These are phyloP conservation scores for Thelonectria rubi DNA, from an alignment of 2,329 filamentous ascomycete genomes.

Conservation along the genomic window DNA sequence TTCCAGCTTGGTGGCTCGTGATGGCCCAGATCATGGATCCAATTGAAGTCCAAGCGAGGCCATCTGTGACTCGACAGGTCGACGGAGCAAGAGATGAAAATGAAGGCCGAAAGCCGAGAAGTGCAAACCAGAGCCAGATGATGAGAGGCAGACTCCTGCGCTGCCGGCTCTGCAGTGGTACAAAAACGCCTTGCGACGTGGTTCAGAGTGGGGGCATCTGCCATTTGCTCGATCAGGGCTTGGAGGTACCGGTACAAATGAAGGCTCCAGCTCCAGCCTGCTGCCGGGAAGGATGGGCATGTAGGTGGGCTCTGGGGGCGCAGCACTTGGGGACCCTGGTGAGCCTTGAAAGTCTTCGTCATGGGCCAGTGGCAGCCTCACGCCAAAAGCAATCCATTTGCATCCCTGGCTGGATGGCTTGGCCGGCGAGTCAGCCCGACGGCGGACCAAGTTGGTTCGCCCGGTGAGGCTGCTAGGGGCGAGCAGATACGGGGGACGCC, in stretches of 20 bases:
- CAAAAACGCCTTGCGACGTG: slow-evolving; percentile 11
- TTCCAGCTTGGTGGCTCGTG: background rate
- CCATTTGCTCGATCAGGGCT: background rate
- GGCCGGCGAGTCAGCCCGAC: slow-evolving; percentile 1
- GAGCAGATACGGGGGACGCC: too few species aligned
- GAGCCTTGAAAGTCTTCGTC: background rate
- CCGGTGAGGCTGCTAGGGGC: background rate
- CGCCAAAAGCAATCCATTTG: too few species aligned
- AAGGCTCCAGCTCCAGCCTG: background rate
- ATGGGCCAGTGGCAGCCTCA: too few species aligned
- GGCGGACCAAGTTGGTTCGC: background rate
- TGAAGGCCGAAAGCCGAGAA: background rate
- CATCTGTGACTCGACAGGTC: background rate
- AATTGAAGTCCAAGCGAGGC: background rate
- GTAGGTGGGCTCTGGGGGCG: background rate
- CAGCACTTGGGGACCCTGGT: background rate
- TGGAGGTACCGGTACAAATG: background rate
- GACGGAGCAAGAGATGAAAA: too few species aligned
- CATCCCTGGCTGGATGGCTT: too few species aligned
- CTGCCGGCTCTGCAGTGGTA: background rate
- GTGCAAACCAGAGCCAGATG: too few species aligned
- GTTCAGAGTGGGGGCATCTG: background rate
- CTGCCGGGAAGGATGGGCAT: background rate
- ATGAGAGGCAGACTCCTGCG: too few species aligned
- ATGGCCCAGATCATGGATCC: background rate